A percentile compares a stretch with the other conserved stretches of the same genome.
Evolutionary conservation across 768 basidiomycete genomes (phyloP).

Genomic region (Trametes elegans): DNA sequence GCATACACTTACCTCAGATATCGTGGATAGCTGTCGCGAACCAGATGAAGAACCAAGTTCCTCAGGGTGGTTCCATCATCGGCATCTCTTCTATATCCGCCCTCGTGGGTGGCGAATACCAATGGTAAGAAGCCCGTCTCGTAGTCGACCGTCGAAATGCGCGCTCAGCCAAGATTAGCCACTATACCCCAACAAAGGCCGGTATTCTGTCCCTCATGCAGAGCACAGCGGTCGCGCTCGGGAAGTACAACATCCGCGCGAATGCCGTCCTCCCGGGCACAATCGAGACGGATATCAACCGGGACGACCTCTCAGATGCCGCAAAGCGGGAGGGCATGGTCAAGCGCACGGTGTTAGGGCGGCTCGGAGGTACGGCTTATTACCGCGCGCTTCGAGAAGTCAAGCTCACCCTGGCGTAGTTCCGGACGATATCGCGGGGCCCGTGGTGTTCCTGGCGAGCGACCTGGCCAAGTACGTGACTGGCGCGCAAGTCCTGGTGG

Average conservation of each 20-base stretch:
- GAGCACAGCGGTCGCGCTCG: constrained; percentile 72
- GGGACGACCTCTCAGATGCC: constrained; percentile 62
- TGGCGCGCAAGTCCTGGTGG: constrained; percentile 62
- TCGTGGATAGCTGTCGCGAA: constrained; percentile 57
- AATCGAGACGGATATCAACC: constrained; percentile 76
- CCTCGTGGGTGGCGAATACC: constrained; percentile 71
- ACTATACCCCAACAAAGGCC: constrained; percentile 81
- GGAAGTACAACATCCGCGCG: constrained; percentile 73
- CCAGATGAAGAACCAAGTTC: constrained; percentile 67
- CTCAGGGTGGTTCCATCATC: constrained; percentile 73
- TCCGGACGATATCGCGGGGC: constrained; percentile 73
- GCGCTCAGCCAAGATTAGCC: constrained; percentile 33
- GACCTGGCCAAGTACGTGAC: constrained; percentile 72
- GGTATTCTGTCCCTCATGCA: constrained; percentile 79
- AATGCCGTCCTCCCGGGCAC: constrained; percentile 75
- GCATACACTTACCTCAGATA: background rate
- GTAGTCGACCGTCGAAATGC: too few relatives aligned
- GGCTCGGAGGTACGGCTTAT: constrained; percentile 56
- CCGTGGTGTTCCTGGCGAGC: constrained; percentile 70
- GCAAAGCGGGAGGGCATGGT: constrained; percentile 62
- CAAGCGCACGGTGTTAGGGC: constrained; percentile 60
- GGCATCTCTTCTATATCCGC: constrained; percentile 79
- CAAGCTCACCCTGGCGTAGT: constrained; percentile 29
- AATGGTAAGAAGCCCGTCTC: constrained; percentile 56
- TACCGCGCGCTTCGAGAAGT: background rate